Base-by-base conservation (phyloP, 2,329 filamentous ascomycete genomes). In the Penicillium expansum region DNA sequence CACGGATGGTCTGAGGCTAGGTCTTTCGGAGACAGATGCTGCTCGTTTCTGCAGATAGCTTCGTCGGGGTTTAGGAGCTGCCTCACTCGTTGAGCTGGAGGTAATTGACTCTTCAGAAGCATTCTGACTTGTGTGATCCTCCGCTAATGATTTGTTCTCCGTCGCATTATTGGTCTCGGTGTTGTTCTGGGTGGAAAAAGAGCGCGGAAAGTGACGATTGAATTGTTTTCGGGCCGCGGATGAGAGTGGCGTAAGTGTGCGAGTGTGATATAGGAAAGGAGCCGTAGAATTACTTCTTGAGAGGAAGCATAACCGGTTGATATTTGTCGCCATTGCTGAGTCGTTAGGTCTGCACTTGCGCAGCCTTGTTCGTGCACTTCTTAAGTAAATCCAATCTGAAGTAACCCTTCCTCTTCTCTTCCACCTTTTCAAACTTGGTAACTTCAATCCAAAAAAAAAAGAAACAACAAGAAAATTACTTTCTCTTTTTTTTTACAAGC, bases 181-280 rank as follows among this genome's bases (percentile, higher is more conserved):
- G 20, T 30, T 33, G 24, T 59, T 53, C 33, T 55, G 53, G 3
- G 61, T 60, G 11, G 64, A 66, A 52, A 66, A 67, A 24, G 59
- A 35, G 10, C 52, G 62, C 20, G 42, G 49, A 20, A 53, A 61
- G 43, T 47, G 61, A 29, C 35, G 50, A 44, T 43, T 52, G 44
- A 57, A 33, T 39, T 55, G 47, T 38, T 49, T 53, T 11, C 37
- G 59, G 43, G 55, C 45, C 8, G 59, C 35, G 33, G 38, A 27
- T 13, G 48, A 58, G 44, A 54, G 44, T 29, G 66, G 53, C 5
- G 60, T 58, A 32, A 88, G 80, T 0, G 88, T 90, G 57, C 82
- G 78, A 5, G 89, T 91, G 62, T 89, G 86, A 68, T 91, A 91
- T 7, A 92, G 79, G 56, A 91, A 91, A 0, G 87, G 86, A 5